Evolutionary conservation across 2,329 filamentous ascomycete species (phyloP).

Genomic region (Fusarium hainanense): DNA sequence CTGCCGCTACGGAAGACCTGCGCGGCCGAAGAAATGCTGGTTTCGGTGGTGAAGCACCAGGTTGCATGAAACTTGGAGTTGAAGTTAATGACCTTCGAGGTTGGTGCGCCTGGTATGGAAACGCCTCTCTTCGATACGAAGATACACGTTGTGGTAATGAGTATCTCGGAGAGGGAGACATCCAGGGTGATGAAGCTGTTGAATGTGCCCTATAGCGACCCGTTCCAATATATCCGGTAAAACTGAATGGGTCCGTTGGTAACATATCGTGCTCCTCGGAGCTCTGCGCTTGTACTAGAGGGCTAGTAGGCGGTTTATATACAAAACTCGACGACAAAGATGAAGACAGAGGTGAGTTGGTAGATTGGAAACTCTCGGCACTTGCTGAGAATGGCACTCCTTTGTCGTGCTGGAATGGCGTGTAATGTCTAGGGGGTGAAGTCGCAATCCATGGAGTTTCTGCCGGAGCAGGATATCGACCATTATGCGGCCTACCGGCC

Average conservation of each 20-base stretch:
- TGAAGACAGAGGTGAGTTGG: conserved; percentile 73
- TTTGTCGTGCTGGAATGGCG: conserved; percentile 58
- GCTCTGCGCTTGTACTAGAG: conserved; percentile 87
- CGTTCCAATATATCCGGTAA: conserved; percentile 55
- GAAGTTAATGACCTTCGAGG: conserved; percentile 79
- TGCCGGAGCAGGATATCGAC: conserved; percentile 31
- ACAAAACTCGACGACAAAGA: conserved; percentile 83
- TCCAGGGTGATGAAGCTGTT: conserved; percentile 60
- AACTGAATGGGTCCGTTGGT: conserved; percentile 62
- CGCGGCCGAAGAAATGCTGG: conserved; percentile 66
- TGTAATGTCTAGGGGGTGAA: conserved; percentile 65
- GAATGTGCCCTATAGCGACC: conserved; percentile 80
- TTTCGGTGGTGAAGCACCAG: conserved; percentile 61
- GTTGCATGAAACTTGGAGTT: conserved; percentile 56
- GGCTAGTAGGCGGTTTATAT: conserved; percentile 90
- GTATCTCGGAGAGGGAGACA: conserved; percentile 53
- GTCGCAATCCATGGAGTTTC: conserved; percentile 62
- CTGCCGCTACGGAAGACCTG: conserved; percentile 77
- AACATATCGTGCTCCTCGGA: conserved; percentile 77
- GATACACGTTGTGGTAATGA: conserved; percentile 41
- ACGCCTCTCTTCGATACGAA: conserved; percentile 67
- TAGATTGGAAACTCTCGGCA: conserved; percentile 55
- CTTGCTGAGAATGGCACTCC: conserved; percentile 48
- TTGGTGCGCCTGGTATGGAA: conserved; percentile 81
- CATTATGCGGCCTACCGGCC: conserved; percentile 1